These are phyloP conservation scores for Gyrodon lividus DNA, from an alignment of 768 basidiomycete species.

Conservation along the genomic window DNA sequence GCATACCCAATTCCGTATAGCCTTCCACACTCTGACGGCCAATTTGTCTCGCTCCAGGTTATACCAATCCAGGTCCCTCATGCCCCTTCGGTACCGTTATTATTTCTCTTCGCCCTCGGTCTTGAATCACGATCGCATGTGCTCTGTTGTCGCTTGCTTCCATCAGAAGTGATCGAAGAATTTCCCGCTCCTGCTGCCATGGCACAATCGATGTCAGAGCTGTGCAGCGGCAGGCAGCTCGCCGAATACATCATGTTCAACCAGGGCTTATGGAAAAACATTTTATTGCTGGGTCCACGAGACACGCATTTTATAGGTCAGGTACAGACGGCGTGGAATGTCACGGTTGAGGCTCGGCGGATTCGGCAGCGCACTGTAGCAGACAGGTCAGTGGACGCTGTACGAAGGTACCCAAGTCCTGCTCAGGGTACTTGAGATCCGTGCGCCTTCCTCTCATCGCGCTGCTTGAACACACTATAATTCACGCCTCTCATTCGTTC, in stretches of 20 bases:
- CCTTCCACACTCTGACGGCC: constrained; percentile 18
- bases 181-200: constrained; percentile 62
- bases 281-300: constrained; percentile 51
- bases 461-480: constrained; percentile 5
- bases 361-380: constrained; percentile 22
- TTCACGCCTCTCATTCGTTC: constrained; percentile 20
- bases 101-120: constrained; percentile 57
- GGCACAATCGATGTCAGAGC: constrained; percentile 47
- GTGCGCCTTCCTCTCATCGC: constrained; percentile 8
- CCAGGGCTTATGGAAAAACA: constrained; percentile 68
- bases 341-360: constrained; percentile 62
- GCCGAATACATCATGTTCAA: constrained; percentile 38
- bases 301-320: constrained; percentile 46
- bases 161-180: constrained; percentile 47
- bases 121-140: constrained; percentile 48
- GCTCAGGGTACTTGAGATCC: constrained; percentile 19
- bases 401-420: constrained; percentile 5
- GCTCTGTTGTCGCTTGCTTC: constrained; percentile 55
- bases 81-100: constrained; percentile 50
- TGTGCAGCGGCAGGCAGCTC: constrained; percentile 38
- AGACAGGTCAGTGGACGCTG: constrained; percentile 15
- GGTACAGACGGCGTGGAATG: constrained; percentile 67
- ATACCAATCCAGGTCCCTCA: constrained; percentile 50
- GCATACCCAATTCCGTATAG: constrained; percentile 32
- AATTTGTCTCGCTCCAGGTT: constrained; percentile 51